Conservation (phyloP, 2,329 filamentous ascomycete genomes). For the Phyllosticta capitalensis region DNA sequence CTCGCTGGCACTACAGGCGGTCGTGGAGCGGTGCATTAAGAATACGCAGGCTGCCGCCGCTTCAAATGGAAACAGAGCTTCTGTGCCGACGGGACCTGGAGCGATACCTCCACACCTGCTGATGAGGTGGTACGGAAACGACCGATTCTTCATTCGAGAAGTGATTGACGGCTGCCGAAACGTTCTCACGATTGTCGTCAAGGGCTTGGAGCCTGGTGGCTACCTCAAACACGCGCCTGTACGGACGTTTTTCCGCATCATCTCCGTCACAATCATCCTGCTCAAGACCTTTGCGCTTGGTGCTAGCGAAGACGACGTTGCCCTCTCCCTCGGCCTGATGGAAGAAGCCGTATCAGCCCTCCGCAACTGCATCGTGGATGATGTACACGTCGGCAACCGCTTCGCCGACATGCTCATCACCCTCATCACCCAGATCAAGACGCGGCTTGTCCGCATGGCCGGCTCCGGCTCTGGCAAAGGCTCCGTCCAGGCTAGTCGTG, state of each 20-base stretch:
- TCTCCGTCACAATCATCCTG: slow-evolving; percentile 75
- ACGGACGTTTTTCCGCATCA: slow-evolving; percentile 77
- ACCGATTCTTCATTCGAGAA: slow-evolving; percentile 54
- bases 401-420: slow-evolving; percentile 78
- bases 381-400: slow-evolving; percentile 74
- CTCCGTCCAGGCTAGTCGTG: slow-evolving; percentile 19
- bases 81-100: slow-evolving; percentile 24
- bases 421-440: slow-evolving; percentile 62
- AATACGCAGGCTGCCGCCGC: slow-evolving; percentile 48
- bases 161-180: slow-evolving; percentile 71
- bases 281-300: slow-evolving; percentile 77
- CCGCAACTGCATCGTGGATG: slow-evolving; percentile 70
- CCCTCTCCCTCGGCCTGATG: slow-evolving; percentile 64
- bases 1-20: slow-evolving; percentile 84
- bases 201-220: slow-evolving; percentile 62
- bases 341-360: slow-evolving; percentile 65
- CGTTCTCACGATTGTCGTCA: slow-evolving; percentile 66
- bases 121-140: slow-evolving; percentile 45
- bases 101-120: slow-evolving; percentile 38
- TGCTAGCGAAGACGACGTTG: slow-evolving; percentile 67
- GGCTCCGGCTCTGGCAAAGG: slow-evolving; percentile 38
- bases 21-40: slow-evolving; percentile 83
- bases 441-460: slow-evolving; percentile 55
- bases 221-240: slow-evolving; percentile 78
- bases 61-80: slow-evolving; percentile 13